These are phyloP conservation scores for Russula vinacea DNA, from an alignment of 768 basidiomycete species.

Conservation along the genomic window DNA sequence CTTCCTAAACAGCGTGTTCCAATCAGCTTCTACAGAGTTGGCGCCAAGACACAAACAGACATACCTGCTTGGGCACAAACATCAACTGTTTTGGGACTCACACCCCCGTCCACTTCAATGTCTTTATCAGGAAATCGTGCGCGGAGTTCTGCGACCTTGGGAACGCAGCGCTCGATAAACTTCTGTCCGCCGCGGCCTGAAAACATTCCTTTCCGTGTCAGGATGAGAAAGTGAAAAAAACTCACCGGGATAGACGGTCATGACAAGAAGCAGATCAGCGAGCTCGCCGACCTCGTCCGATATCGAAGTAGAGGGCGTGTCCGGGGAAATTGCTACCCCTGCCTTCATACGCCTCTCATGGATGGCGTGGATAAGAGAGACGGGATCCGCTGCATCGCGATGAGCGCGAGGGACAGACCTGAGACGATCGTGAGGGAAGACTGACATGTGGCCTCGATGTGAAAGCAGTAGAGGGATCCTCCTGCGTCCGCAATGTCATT, in stretches of 20 bases:
- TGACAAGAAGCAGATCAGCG: slow-evolving; percentile 94
- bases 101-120: slow-evolving; percentile 97
- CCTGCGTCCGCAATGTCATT: slow-evolving; percentile 94
- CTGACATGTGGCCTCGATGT: slow-evolving; percentile 88
- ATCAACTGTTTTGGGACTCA: slow-evolving; percentile 86
- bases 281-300: slow-evolving; percentile 77
- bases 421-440: slow-evolving; percentile 21
- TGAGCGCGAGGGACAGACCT: slow-evolving; percentile 9
- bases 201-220: neutral
- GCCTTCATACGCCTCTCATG: slow-evolving; percentile 85
- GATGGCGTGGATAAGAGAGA: slow-evolving; percentile 76
- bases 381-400: slow-evolving; percentile 53
- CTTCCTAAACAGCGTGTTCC: slow-evolving; percentile 55
- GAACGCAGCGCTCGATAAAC: slow-evolving; percentile 88
- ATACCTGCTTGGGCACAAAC: slow-evolving; percentile 86
- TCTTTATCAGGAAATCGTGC: slow-evolving; percentile 89
- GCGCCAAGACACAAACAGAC: slow-evolving; percentile 23
- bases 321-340: slow-evolving; percentile 95
- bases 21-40: neutral
- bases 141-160: slow-evolving; percentile 89
- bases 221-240: neutral
- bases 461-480: slow-evolving; percentile 93
- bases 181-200: slow-evolving; percentile 92
- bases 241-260: slow-evolving; percentile 93
- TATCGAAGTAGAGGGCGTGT: slow-evolving; percentile 85